Base-by-base conservation (phyloP, 192 early-diverging fungal genomes). In the Backusella morwellensis region DNA sequence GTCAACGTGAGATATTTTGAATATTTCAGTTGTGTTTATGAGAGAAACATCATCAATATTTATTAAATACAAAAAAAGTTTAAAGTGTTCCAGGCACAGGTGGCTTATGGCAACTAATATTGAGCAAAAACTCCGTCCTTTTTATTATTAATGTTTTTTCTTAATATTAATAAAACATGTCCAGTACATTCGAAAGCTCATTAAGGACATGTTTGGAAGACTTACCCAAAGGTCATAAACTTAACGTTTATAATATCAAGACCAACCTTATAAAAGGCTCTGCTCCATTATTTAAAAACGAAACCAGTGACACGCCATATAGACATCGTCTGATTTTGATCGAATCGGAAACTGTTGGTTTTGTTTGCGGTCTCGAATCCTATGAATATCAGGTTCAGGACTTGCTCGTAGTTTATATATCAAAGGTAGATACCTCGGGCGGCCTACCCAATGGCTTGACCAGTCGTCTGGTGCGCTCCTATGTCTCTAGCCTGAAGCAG, bases 351-450 rank as follows among this genome's bases (percentile, higher is more conserved):
- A n/a, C 63, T 6, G 19, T 41, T 21, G 74, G 63, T 41, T 56
- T 79, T 36, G 72, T 79, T 17, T 79, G 77, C 41, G 77, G 77
- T 6, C 26, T 79, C 42, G 77, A 79, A 23, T 35, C 66, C 17
- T 74, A 74, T 56, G 77, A 79, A 38, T 79, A 79, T 72, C 40
- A 75, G 19, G 66, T 23, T 26, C 14, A 14, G 6, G 59, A 35
- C 6, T 14, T 32, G 29, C 7, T 17, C 1, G 11, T 42, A 29
- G 73, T 82, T 5, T 87, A 87, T 38, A 78, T 87, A 54, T 79
- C 84, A 15, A 87, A 87, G 66, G 79, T 87, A 66, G 86, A 87
- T 56, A 87, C 86, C 0, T 80, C 84, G 1, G 84, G 84, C 1
- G 77, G 73, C 59, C 66, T 78, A 9, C 63, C 70, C 0, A 80